Evolutionary conservation across 2,329 filamentous ascomycete genomes (phyloP).

Genomic region (Botrytis aclada): DNA sequence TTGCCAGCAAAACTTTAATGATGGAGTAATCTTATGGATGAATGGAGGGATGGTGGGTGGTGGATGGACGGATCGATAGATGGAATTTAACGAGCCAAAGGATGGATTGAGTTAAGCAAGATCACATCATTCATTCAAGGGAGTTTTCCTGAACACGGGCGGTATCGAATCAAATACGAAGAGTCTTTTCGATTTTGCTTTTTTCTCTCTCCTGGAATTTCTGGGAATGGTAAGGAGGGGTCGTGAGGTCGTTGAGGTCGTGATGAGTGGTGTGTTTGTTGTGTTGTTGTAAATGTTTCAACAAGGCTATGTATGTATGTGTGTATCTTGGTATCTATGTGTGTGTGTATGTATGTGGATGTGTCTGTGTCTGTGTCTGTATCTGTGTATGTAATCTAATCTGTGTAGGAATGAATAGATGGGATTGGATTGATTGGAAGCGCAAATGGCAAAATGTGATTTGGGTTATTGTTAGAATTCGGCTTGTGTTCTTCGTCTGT

Average conservation of each 20-base stretch:
- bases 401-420: background rate
- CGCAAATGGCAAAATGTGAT: background rate
- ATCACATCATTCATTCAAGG: background rate
- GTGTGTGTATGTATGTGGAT: no score
- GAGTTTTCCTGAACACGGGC: background rate
- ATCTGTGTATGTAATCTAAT: background rate
- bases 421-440: background rate
- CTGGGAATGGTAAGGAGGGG: background rate
- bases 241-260: background rate
- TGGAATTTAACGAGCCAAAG: background rate
- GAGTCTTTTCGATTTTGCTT: background rate
- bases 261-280: conserved; percentile 6
- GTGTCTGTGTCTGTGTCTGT: background rate
- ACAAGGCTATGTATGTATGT: background rate
- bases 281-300: conserved; percentile 6
- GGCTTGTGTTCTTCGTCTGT: background rate
- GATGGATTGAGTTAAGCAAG: background rate
- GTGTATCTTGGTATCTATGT: background rate
- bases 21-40: background rate
- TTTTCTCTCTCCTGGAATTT: background rate
- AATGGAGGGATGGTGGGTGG: background rate
- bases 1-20: conserved; percentile 13
- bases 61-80: background rate
- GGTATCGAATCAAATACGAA: background rate
- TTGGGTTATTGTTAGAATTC: background rate